These are phyloP conservation scores for Corymbia maculata DNA, from an alignment of 345 rosid genomes.

Conservation along the genomic window DNA sequence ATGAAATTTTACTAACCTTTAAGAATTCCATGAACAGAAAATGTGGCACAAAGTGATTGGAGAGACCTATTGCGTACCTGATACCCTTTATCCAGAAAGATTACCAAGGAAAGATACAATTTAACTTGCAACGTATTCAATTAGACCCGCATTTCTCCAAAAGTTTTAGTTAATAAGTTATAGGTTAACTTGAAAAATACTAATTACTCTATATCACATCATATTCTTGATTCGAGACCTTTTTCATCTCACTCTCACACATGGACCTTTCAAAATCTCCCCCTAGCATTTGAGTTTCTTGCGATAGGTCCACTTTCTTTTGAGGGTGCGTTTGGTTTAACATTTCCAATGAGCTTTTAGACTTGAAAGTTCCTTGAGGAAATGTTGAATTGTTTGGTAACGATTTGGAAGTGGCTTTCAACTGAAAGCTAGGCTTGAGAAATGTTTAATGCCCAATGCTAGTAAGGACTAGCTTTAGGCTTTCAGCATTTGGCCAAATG, in stretches of 20 bases:
- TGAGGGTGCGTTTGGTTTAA: too few relatives aligned
- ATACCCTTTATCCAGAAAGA: not conserved
- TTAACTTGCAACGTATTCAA: not conserved
- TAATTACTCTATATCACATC: not conserved
- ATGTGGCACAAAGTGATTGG: not conserved
- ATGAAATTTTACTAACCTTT: not conserved
- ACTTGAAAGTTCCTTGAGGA: too few relatives aligned
- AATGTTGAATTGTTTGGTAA: too few relatives aligned
- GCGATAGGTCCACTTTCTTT: not conserved
- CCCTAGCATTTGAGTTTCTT: not conserved
- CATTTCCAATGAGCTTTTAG: too few relatives aligned
- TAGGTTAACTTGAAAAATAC: not conserved
- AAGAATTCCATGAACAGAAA: not conserved
- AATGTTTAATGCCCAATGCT: too few relatives aligned
- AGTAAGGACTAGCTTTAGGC: too few relatives aligned
- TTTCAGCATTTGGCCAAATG: too few relatives aligned
- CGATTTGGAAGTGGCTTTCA: too few relatives aligned
- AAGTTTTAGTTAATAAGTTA: not conserved
- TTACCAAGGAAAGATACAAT: not conserved
- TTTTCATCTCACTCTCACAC: not conserved
- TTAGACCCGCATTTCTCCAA: not conserved
- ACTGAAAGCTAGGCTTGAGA: too few relatives aligned
- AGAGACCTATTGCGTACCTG: not conserved
- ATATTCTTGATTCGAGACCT: not conserved
- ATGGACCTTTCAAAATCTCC: not conserved